These are phyloP conservation scores for Paramecium biaurelia DNA, from an alignment of 73 alveolate genomes.

Conservation along the genomic window DNA sequence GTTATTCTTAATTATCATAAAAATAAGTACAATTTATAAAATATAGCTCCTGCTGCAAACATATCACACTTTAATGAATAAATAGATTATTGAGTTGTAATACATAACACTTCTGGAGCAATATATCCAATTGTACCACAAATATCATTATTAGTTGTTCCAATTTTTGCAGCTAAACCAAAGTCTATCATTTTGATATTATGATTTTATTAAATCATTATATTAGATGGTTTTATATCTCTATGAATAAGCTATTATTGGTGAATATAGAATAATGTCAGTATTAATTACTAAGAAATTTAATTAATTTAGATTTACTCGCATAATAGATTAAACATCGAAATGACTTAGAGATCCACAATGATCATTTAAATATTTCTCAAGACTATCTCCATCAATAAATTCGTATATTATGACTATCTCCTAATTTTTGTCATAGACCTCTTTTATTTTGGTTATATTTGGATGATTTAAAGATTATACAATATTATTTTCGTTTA, in stretches of 20 bases:
- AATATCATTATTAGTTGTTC: not conserved
- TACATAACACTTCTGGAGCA: constrained; percentile 38
- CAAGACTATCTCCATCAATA: not conserved
- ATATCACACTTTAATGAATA: constrained; percentile 48
- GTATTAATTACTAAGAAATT: not conserved
- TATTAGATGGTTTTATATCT: constrained; percentile 80
- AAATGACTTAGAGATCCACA: not conserved
- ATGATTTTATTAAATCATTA: constrained; percentile 78
- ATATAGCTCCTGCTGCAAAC: constrained; percentile 49
- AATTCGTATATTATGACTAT: constrained; percentile 7
- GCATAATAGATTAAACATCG: not conserved
- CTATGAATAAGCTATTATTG: constrained; percentile 46
- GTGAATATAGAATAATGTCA: constrained; percentile 45
- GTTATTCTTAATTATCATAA: not conserved
- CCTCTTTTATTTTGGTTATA: not conserved
- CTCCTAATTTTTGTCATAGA: not conserved
- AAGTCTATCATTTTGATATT: constrained; percentile 89
- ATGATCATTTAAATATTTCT: not conserved
- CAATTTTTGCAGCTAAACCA: constrained; percentile 72
- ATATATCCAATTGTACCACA: constrained; percentile 43
- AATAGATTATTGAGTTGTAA: not conserved
- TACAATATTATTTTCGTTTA: not conserved
- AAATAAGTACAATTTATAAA: constrained; percentile 7
- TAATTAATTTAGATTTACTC: not conserved
- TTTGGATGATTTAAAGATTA: constrained; percentile 26